Percentiles rank a stretch among this genome's conserved stretches.
phyloP scores from a whole-genome alignment of 768 basidiomycete species.

The Suillus cothurnatus region DNA sequence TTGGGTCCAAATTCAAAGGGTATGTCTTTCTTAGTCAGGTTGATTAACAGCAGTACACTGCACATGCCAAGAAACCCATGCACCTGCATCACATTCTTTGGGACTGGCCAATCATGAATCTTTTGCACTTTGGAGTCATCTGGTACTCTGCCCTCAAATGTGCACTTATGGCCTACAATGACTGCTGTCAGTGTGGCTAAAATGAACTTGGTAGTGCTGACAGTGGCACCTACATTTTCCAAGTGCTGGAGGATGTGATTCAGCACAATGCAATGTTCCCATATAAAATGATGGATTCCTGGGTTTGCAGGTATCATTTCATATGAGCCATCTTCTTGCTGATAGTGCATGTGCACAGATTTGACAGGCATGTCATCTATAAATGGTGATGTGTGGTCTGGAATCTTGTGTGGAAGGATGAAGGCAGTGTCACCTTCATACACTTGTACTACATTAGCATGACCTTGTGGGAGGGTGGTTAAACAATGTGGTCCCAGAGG shows the following conservation, averaged over 20 bases:
- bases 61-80: constrained; percentile 32
- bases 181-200: constrained; percentile 7
- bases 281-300: constrained; percentile 40
- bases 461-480: constrained; percentile 41
- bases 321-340: constrained; percentile 25
- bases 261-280: constrained; percentile 39
- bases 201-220: constrained; percentile 35
- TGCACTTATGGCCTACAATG: constrained; percentile 43
- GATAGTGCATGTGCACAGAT: constrained; percentile 35
- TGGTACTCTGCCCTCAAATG: constrained; percentile 33
- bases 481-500: constrained; percentile 36
- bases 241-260: constrained; percentile 41
- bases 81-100: constrained; percentile 15
- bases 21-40: constrained; percentile 28
- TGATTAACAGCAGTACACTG: constrained; percentile 26
- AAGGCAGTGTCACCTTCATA: constrained; percentile 42
- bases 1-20: constrained; percentile 24
- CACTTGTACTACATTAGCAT: constrained; percentile 42
- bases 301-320: constrained; percentile 41
- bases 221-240: constrained; percentile 38
- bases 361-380: constrained; percentile 43
- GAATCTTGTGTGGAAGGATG: constrained; percentile 43
- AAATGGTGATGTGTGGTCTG: constrained; percentile 35
- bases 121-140: constrained; percentile 29
- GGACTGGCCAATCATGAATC: constrained; percentile 31